Base-by-base conservation (phyloP, 768 basidiomycete genomes). In the Phanerodontia chrysosporium region DNA sequence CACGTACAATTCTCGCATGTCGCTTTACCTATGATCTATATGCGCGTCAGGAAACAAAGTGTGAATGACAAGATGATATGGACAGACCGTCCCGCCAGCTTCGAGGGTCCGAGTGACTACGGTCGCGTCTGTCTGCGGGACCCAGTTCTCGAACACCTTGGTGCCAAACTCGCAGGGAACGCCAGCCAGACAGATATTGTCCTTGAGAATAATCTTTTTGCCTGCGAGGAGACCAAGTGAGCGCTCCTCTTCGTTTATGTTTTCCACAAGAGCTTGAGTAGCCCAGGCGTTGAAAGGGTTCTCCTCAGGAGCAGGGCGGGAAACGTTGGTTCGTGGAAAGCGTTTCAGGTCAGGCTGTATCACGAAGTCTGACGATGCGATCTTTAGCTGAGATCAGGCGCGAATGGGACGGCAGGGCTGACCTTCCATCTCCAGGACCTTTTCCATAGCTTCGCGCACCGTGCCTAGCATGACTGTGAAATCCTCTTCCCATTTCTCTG, bases 151-250 rank as follows among this genome's bases (percentile, higher is more conserved):
- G 56, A 75, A 71, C 2, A 73, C 74, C 28, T 69, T 64, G 27
- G 77, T 78, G 10, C 79, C 79, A 55, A 79, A 73, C 16, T 74
- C 65, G 49, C 74, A 74, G 0, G 78, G 77, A 1, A 80, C 76
- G 8, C 69, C 73, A 13, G 75, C 76, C 27, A 67, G 57, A 30
- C 64, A 64, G n/a, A 67, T 57, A 28, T 66, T 66, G 45, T 66
- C 65, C 60, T 80, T 79, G 28, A 79, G 55, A n/a, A 73, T 69
- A n/a, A 79, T 66, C 32, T 70, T 75, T 58, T 70, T 73, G 10
- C 76, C 75, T 13, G 69, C 67, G 4, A 80, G 62, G 2, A 76
- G 58, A 8, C 73, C 72, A 21, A 27, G 16, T 1, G 35, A 48
- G 1, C 48, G 32, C 45, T 62, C 61, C 12, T 69, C 66, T 24